Base-by-base conservation (phyloP, 441 rosid genomes). In the Adansonia rubrostipa region DNA sequence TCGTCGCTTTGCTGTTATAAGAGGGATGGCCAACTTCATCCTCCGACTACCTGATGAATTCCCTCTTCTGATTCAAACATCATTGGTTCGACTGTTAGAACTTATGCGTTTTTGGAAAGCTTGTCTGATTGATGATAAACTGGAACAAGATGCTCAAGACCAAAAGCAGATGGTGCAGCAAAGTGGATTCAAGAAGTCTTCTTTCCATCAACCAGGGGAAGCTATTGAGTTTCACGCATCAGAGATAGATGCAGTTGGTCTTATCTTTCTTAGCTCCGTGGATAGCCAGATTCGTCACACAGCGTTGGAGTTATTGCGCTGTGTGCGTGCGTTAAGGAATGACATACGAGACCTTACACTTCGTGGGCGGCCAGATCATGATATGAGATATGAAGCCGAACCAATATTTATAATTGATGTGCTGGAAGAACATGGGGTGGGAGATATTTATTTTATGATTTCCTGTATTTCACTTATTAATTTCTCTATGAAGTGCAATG, bases 91-190 rank as follows among this genome's bases (percentile, higher is more conserved):
- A 74, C 83, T 96, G 83, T 84, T 96, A 85, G 99, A 96, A 83
- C 99, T 96, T 81, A 93, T 96, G 98, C 98, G 97, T 65, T 97
- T 91, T 87, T 94, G 99, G 99, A 90, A 92, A 89, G 94, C 93
- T 83, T 97, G 99, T 82, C 85, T 97, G 75, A 78, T 89, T 81
- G 98, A 94, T 77, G 93, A 91, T 83, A 88, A 85, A 74, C 80
- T 84, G 78, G 94, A 88, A 79, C 40, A 69, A 68, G 80, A 78
- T 83, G 76, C 81, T 45, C 44, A 86, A 85, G 90, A 89, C 44
- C 80, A 79, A 78, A 93, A 90, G 84, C 85, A 57, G 71, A 75
- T 82, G 63, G 86, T 75, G 73, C 91, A 79, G 79, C 87, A 87
- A 78, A 89, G 85, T 77, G 88, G 95, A 77, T 84, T 93, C 78